A percentile compares a stretch with the other conserved stretches of the same genome.
Evolutionary conservation across 2,329 filamentous ascomycete species (phyloP).

Genomic region (Penicillium psychrosexuale): DNA sequence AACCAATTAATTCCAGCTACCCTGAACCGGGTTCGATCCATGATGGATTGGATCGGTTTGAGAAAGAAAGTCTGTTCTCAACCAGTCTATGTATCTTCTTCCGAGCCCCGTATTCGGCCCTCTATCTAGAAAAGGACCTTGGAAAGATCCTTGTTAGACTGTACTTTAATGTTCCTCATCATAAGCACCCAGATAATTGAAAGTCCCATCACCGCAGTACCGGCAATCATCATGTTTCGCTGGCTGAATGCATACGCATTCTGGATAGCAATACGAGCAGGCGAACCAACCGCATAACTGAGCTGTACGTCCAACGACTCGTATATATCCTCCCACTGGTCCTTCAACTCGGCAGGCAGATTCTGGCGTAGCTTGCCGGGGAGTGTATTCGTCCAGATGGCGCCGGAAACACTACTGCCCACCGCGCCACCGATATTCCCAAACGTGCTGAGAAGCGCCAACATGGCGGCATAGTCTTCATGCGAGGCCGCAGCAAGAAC

Average conservation of each 20-base stretch:
- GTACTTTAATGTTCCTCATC: constrained; percentile 48
- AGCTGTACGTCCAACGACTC: constrained; percentile 48
- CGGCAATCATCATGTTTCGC: constrained; percentile 51
- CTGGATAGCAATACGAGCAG: constrained; percentile 29
- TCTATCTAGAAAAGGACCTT: not conserved
- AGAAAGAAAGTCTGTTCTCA: too few relatives aligned
- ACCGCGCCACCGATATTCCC: constrained; percentile 54
- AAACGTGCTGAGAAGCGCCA: constrained; percentile 57
- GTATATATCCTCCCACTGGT: constrained; percentile 44
- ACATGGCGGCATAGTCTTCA: constrained; percentile 54
- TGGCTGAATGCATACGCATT: constrained; percentile 50
- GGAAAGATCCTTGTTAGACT: constrained; percentile 5
- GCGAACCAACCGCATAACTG: constrained; percentile 26
- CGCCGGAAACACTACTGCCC: constrained; percentile 55
- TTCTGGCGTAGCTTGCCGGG: constrained; percentile 44
- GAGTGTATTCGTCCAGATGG: constrained; percentile 61
- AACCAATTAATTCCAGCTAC: too few relatives aligned
- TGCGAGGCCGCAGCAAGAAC: constrained; percentile 54
- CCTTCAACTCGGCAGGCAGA: constrained; percentile 37
- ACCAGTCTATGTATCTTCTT: not conserved
- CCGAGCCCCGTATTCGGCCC: not conserved
- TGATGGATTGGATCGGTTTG: too few relatives aligned
- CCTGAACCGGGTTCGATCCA: too few relatives aligned
- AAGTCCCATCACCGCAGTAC: constrained; percentile 41
- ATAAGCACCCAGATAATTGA: constrained; percentile 43